These are phyloP conservation scores for Ophiostoma ips DNA, from an alignment of 2,329 filamentous ascomycete species.

Conservation along the genomic window DNA sequence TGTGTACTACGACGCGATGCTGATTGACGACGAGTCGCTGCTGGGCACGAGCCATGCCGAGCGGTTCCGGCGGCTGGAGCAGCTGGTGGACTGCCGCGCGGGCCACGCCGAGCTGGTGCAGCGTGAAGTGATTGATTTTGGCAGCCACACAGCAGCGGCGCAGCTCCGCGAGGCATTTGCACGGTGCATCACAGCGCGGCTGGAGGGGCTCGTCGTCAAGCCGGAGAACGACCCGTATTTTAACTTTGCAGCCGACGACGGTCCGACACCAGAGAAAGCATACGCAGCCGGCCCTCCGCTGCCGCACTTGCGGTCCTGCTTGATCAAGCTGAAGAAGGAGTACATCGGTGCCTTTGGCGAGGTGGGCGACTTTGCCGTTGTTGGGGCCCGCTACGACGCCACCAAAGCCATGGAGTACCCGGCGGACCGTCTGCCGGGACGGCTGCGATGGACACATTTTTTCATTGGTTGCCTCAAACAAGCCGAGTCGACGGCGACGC, in stretches of 20 bases:
- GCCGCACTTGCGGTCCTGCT: slow-evolving; percentile 22
- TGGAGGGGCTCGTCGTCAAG: slow-evolving; percentile 74
- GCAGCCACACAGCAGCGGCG: slow-evolving; percentile 32
- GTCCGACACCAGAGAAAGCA: too few species aligned
- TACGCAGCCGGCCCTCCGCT: neutral
- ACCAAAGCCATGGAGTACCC: slow-evolving; percentile 41
- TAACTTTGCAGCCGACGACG: slow-evolving; percentile 24
- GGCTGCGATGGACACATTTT: slow-evolving; percentile 65
- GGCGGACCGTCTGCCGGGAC: slow-evolving; percentile 24
- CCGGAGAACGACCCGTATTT: slow-evolving; percentile 69
- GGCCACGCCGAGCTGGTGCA: slow-evolving; percentile 56
- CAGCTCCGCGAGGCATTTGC: slow-evolving; percentile 52
- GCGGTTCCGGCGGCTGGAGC: slow-evolving; percentile 44
- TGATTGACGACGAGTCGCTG: slow-evolving; percentile 39
- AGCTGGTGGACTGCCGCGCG: slow-evolving; percentile 34
- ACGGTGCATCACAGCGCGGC: slow-evolving; percentile 46
- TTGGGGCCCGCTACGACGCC: slow-evolving; percentile 61
- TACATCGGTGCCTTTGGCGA: slow-evolving; percentile 70
- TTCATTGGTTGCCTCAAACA: slow-evolving; percentile 61
- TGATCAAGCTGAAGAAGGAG: slow-evolving; percentile 80
- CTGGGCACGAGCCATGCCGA: slow-evolving; percentile 40
- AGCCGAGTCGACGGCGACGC: neutral
- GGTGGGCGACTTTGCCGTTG: slow-evolving; percentile 66
- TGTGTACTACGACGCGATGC: slow-evolving; percentile 44
- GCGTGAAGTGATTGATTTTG: slow-evolving; percentile 55